Percentiles rank a stretch among this genome's conserved stretches.
phyloP scores from a whole-genome alignment of 345 rosid genomes.

The Hibiscus mutabilis region DNA sequence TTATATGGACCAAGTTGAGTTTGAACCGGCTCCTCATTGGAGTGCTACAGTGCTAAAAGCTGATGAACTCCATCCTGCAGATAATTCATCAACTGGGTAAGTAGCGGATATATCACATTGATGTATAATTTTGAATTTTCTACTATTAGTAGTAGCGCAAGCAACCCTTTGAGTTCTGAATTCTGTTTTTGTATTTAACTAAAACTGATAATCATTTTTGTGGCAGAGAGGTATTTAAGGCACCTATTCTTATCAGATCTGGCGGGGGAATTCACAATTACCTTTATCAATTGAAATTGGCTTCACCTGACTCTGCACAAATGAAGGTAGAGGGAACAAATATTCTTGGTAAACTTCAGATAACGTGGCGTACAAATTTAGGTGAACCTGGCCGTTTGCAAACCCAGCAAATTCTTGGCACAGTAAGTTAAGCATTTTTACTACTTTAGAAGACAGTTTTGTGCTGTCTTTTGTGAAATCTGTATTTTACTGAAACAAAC shows the following conservation, averaged over 20 bases:
- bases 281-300: conserved; percentile 58
- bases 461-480: not conserved
- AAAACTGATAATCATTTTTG: conserved; percentile 10
- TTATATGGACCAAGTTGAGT: conserved; percentile 97
- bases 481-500: not conserved
- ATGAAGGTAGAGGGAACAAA: conserved; percentile 58
- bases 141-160: not conserved
- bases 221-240: conserved; percentile 55
- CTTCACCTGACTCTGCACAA: conserved; percentile 40
- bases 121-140: not conserved
- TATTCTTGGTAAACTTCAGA: conserved; percentile 90
- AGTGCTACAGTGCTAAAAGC: conserved; percentile 52
- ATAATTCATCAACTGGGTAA: conserved; percentile 40
- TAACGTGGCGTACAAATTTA: conserved; percentile 93
- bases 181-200: not conserved
- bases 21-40: conserved; percentile 91
- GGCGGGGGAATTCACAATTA: conserved; percentile 88
- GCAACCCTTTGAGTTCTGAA: not conserved
- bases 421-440: conserved; percentile 42
- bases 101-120: not conserved
- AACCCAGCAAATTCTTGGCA: conserved; percentile 92
- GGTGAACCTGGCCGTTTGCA: conserved; percentile 98
- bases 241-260: conserved; percentile 75
- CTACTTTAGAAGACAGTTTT: not conserved
- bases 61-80: conserved; percentile 37